phyloP scores from a whole-genome alignment of 192 early-diverging fungal species.

The Umbelopsis ramanniana region DNA sequence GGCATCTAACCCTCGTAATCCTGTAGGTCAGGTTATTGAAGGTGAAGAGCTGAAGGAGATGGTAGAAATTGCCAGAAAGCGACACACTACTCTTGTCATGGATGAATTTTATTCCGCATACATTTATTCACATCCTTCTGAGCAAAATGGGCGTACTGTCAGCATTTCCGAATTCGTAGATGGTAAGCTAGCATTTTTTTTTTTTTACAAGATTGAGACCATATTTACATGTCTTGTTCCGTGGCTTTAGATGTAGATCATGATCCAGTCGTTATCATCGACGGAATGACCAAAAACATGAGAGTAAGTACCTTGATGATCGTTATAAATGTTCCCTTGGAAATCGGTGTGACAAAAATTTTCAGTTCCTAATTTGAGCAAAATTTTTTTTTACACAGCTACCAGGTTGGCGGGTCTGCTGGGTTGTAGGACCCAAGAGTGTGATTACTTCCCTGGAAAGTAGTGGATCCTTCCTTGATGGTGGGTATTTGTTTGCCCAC shows the following conservation, averaged over 20 bases:
- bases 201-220: not conserved
- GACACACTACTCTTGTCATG: constrained; percentile 53
- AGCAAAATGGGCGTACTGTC: constrained; percentile 45
- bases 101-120: constrained; percentile 63
- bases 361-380: not conserved
- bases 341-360: not conserved
- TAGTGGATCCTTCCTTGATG: constrained; percentile 56
- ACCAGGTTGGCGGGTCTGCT: constrained; percentile 63
- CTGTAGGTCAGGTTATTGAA: constrained; percentile 54
- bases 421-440: constrained; percentile 58
- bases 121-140: constrained; percentile 47
- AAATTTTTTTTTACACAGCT: constrained; percentile 22
- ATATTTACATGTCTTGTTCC: not conserved
- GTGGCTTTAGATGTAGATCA: constrained; percentile 46
- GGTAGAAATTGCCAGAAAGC: constrained; percentile 41
- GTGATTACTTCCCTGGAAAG: constrained; percentile 55
- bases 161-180: constrained; percentile 50
- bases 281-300: constrained; percentile 57
- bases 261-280: constrained; percentile 53
- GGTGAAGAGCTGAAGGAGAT: constrained; percentile 47
- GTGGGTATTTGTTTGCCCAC: not conserved
- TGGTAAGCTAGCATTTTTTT: constrained; percentile 6
- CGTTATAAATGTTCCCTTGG: not conserved
- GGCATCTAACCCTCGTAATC: constrained; percentile 57
- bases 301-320: constrained; percentile 27